Conservation (phyloP, 805 yeast species). For the Zygoascus ofunaensis region DNA sequence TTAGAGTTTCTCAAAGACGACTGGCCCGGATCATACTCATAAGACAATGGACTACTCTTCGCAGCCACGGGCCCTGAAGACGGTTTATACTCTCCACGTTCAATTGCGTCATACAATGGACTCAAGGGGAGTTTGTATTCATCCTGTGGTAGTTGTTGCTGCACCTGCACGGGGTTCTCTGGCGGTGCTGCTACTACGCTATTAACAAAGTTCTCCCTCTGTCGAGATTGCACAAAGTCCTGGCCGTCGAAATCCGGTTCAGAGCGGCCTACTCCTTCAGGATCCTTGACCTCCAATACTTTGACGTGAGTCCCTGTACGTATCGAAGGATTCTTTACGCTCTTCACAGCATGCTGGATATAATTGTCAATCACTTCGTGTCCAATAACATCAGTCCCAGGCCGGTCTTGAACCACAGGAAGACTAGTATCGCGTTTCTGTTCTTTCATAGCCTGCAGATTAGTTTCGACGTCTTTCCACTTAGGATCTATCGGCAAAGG, state of each 20-base stretch:
- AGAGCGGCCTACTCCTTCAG: background rate
- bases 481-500: slow-evolving; percentile 13
- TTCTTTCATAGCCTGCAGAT: slow-evolving; percentile 13
- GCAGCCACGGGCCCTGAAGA: background rate
- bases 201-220: slow-evolving; percentile 1
- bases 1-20: background rate
- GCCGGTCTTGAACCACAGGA: slow-evolving; percentile 6
- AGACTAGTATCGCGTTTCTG: slow-evolving; percentile 2
- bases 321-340: slow-evolving; percentile 16
- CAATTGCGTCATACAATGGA: slow-evolving; percentile 2
- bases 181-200: background rate
- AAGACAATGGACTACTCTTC: background rate
- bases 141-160: background rate
- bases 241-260: slow-evolving; percentile 4
- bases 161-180: background rate
- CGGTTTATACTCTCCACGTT: background rate
- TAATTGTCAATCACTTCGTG: slow-evolving; percentile 12
- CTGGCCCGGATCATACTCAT: background rate
- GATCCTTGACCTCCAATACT: slow-evolving; percentile 10
- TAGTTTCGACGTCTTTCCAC: slow-evolving; percentile 16
- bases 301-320: slow-evolving; percentile 19
- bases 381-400: background rate
- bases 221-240: slow-evolving; percentile 1
- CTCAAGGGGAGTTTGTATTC: slow-evolving; percentile 1
- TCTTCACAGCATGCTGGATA: slow-evolving; percentile 9